Percentiles rank a stretch among this genome's conserved stretches.
phyloP scores from a whole-genome alignment of 768 basidiomycete species.

The Daedaleopsis sinensis region DNA sequence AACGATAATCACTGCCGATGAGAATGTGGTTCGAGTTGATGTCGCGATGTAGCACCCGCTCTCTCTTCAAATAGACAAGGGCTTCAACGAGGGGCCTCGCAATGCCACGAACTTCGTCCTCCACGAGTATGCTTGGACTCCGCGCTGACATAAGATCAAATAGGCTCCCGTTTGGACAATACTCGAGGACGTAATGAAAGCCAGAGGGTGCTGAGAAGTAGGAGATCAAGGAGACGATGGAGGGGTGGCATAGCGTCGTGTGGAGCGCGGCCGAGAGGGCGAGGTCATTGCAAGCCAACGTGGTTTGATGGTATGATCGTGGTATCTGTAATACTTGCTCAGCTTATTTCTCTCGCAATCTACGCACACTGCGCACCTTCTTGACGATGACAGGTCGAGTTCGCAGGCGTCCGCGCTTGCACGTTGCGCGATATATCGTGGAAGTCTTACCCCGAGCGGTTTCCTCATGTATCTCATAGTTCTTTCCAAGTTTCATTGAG shows the following conservation, averaged over 20 bases:
- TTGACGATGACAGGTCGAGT: conserved; percentile 46
- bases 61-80: conserved; percentile 45
- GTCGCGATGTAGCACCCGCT: conserved; percentile 47
- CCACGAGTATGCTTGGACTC: conserved; percentile 28
- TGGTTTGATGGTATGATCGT: not conserved
- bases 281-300: not conserved
- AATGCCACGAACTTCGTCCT: conserved; percentile 42
- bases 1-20: conserved; percentile 41
- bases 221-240: conserved; percentile 49
- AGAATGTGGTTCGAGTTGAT: conserved; percentile 44
- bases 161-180: conserved; percentile 46
- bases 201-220: conserved; percentile 37
- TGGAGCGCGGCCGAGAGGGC: conserved; percentile 35
- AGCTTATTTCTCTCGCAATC: not conserved
- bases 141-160: conserved; percentile 33
- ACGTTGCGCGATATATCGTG: conserved; percentile 43
- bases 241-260: conserved; percentile 50
- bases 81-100: conserved; percentile 44
- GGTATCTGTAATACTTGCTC: not conserved
- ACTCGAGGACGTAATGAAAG: conserved; percentile 46
- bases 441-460: conserved; percentile 32
- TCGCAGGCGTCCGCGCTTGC: conserved; percentile 47
- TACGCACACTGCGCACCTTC: conserved; percentile 34
- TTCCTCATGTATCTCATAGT: conserved; percentile 43
- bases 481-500: conserved; percentile 25